Conservation (phyloP, 73 alveolate genomes). For the Paramecium caudatum region DNA sequence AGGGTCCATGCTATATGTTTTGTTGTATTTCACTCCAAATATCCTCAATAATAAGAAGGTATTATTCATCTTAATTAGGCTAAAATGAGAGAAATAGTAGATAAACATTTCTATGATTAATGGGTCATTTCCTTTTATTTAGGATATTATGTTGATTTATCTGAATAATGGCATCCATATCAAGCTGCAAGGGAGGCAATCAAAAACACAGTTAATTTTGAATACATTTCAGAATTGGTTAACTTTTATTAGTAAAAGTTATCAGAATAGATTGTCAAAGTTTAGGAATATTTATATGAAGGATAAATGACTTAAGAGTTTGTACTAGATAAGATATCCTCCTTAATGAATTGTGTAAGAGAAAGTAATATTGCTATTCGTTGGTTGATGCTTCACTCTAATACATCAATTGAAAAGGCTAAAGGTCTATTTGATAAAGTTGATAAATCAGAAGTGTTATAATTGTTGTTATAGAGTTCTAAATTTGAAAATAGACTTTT, state of each 20-base stretch:
- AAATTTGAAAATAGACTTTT: constrained; percentile 72
- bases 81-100: constrained; percentile 96
- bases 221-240: constrained; percentile 80
- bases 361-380: constrained; percentile 95
- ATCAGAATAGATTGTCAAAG: constrained; percentile 35
- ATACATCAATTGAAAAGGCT: constrained; percentile 85
- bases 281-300: constrained; percentile 79
- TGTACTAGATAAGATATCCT: constrained; percentile 93
- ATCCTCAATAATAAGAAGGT: constrained; percentile 86
- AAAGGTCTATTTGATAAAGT: constrained; percentile 81
- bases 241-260: constrained; percentile 79
- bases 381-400: constrained; percentile 95
- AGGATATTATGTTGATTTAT: constrained; percentile 95
- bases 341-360: constrained; percentile 90
- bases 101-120: constrained; percentile 95
- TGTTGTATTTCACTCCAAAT: constrained; percentile 90
- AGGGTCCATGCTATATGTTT: constrained; percentile 92
- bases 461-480: constrained; percentile 53
- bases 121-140: constrained; percentile 95
- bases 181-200: constrained; percentile 93
- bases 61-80: constrained; percentile 49
- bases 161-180: constrained; percentile 94
- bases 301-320: constrained; percentile 96
- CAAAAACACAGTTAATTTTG: constrained; percentile 83
- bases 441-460: constrained; percentile 69